A percentile compares a stretch with the other conserved stretches of the same genome.
phyloP scores from a whole-genome alignment of 148 eudicot species.

The Rhododendron williamsianum region DNA sequence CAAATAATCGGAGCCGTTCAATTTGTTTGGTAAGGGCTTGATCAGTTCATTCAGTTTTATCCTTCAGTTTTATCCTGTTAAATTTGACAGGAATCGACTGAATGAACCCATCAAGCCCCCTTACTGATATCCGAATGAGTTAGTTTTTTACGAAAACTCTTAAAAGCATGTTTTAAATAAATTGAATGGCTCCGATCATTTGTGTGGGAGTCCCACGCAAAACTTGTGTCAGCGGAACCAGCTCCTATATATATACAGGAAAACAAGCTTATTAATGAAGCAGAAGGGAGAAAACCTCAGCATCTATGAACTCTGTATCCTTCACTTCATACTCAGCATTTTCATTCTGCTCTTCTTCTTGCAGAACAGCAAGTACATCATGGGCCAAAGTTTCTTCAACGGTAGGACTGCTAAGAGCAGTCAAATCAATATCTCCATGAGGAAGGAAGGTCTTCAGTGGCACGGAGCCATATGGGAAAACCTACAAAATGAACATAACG shows the following conservation, averaged over 20 bases:
- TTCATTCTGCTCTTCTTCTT: conserved; percentile 38
- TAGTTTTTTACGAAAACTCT: too few relatives aligned
- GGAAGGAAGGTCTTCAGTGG: conserved; percentile 65
- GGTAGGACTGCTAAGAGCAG: conserved; percentile 33
- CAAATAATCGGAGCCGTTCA: too few relatives aligned
- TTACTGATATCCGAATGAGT: too few relatives aligned
- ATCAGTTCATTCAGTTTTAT: too few relatives aligned
- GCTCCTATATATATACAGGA: not conserved
- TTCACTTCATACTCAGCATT: conserved; percentile 51
- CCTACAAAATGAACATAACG: conserved; percentile 26
- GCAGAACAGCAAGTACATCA: conserved; percentile 42
- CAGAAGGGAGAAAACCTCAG: conserved; percentile 38
- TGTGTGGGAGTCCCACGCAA: too few relatives aligned
- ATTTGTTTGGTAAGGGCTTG: too few relatives aligned
- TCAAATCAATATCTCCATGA: conserved; percentile 64
- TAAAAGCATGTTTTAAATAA: too few relatives aligned
- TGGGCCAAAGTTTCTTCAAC: conserved; percentile 36
- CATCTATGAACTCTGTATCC: conserved; percentile 56
- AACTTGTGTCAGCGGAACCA: too few relatives aligned
- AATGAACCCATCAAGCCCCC: too few relatives aligned
- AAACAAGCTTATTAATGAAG: not conserved
- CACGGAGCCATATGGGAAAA: conserved; percentile 57
- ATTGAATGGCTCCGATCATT: too few relatives aligned
- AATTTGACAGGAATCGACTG: too few relatives aligned
- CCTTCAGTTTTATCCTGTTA: too few relatives aligned